These are phyloP conservation scores for Acer saccharum DNA, from an alignment of 345 rosid species.

Conservation along the genomic window DNA sequence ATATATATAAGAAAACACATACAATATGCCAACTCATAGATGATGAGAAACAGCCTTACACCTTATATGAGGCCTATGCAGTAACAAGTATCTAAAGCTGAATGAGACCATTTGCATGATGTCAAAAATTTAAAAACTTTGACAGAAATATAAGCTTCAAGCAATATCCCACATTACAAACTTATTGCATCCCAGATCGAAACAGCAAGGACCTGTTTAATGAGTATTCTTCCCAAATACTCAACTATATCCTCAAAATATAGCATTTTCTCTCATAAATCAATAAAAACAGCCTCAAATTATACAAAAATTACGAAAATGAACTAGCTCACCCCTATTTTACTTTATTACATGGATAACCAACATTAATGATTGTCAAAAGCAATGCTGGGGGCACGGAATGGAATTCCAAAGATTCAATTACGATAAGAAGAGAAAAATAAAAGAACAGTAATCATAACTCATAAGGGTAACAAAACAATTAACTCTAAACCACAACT, in stretches of 20 bases:
- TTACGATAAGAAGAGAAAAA: neutral
- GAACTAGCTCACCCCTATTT: neutral
- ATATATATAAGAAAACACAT: neutral
- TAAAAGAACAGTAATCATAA: neutral
- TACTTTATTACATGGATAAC: neutral
- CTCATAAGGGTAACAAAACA: neutral
- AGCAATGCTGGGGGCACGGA: neutral
- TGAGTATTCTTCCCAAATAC: neutral
- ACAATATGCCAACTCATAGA: neutral
- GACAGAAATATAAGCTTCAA: conserved; percentile 1
- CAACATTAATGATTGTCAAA: neutral
- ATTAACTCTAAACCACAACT: too few species aligned
- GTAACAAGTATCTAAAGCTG: neutral
- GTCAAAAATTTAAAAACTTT: neutral
- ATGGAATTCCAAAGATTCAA: neutral
- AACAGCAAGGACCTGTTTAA: neutral
- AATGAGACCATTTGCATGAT: neutral
- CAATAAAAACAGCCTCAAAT: neutral
- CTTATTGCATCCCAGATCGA: neutral
- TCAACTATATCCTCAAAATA: neutral
- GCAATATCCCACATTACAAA: neutral
- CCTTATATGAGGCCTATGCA: neutral
- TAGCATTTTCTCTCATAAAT: neutral
- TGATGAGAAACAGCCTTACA: conserved; percentile 1
- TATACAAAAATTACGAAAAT: neutral